Evolutionary conservation across 768 basidiomycete genomes (phyloP), one percentile per base, ranked within the genome.

Genomic region (Russula compacta): DNA sequence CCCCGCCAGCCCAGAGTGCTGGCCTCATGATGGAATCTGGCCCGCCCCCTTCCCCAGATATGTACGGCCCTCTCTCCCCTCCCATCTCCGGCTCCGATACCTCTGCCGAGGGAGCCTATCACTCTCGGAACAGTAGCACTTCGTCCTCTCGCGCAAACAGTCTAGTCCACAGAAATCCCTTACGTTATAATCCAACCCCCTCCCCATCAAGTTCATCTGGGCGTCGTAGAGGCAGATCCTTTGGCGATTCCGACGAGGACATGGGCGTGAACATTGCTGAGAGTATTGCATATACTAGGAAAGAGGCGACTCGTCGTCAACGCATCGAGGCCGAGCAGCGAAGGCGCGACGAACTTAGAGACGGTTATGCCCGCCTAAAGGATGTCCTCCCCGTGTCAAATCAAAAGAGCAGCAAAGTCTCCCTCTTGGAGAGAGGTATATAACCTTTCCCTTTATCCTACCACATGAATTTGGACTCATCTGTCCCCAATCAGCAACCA

Each of bases 401-500:
- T 73, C 90, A 92, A 78, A 91, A 93, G 76, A 86, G 87, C 72
- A 92, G 89, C 76, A 95, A 95, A 71, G 89, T 92, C 17, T 90
- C 88, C 29, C 75, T 94, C 59, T 77, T 95, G 58, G 92, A 94
- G 74, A 81, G 92, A 81, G 89, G 91, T 92, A 69, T 92, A 69
- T 61, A 10, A 40, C 52, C 36, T 64, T 58, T 62, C 39, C 47
- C 55, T 52, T 63, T 51, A 59, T 39, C 21, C 58, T 65, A 43
- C 19, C 48, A 46, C 52, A 47, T 53, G 38, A 36, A 35, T 53
- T 53, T 35, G 53, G 12, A 32, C 53, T 56, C 53, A 53, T 19
- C 53, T 55, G 42, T 68, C 47, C 59, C 1, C 14, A 38, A 38
- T 53, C 51, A 92, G 89, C 89, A 29, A 90, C 89, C 47, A 86